Evolutionary conservation across 805 yeast species (phyloP).

Genomic region (Ogataea polymorpha): DNA sequence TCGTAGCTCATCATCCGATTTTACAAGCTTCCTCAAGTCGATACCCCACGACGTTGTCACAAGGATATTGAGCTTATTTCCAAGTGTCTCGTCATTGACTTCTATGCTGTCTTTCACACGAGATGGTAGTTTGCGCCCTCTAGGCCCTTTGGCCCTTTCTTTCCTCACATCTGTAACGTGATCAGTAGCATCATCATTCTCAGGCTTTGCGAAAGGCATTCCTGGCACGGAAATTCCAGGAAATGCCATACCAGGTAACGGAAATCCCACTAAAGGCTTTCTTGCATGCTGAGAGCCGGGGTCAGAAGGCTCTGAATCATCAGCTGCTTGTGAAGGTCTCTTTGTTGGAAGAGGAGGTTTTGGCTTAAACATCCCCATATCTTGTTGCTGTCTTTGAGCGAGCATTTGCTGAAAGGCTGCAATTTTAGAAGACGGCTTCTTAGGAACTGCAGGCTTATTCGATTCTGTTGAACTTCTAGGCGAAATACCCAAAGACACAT

Average conservation of each 20-base stretch:
- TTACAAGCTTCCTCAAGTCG: conserved; percentile 8
- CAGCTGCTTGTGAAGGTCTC: conserved; percentile 18
- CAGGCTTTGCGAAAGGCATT: not conserved
- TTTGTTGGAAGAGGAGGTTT: conserved; percentile 23
- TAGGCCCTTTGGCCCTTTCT: conserved; percentile 68
- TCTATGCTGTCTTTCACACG: conserved; percentile 44
- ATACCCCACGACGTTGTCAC: conserved; percentile 39
- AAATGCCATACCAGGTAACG: conserved; percentile 51
- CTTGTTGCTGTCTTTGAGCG: conserved; percentile 46
- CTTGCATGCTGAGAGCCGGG: conserved; percentile 29
- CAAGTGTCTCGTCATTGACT: conserved; percentile 33
- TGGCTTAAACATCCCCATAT: conserved; percentile 23
- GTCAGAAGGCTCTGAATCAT: conserved; percentile 4
- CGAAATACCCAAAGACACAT: too few relatives aligned
- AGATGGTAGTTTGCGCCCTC: conserved; percentile 66
- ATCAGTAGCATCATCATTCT: conserved; percentile 5
- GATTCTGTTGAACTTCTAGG: not conserved
- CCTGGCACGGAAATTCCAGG: conserved; percentile 41
- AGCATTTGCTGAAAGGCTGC: conserved; percentile 82
- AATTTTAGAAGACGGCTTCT: conserved; percentile 72
- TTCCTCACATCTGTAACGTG: conserved; percentile 37
- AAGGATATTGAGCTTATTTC: conserved; percentile 33
- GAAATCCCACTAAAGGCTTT: conserved; percentile 50
- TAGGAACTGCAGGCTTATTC: conserved; percentile 55
- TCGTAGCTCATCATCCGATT: too few relatives aligned